Evolutionary conservation across 306 rosid genomes (phyloP).

Genomic region (Cicer cuneatum): DNA sequence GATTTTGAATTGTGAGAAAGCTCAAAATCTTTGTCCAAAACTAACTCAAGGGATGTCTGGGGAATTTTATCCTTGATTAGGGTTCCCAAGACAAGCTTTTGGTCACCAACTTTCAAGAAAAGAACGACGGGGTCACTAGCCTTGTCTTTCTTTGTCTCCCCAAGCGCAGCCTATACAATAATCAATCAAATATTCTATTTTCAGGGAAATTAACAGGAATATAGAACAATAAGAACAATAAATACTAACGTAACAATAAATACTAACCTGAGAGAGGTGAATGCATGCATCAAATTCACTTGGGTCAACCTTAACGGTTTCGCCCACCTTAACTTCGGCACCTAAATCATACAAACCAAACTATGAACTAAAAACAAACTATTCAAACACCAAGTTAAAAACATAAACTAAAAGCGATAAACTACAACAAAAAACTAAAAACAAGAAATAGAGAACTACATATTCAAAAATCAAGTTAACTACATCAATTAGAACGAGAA

Average conservation of each 20-base stretch:
- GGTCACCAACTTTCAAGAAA: slow-evolving; percentile 56
- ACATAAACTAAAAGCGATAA: too few relatives aligned
- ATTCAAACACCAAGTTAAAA: too few relatives aligned
- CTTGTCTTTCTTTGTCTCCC: slow-evolving; percentile 71
- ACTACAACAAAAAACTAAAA: too few relatives aligned
- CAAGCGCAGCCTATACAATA: slow-evolving; percentile 68
- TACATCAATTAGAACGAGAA: too few relatives aligned
- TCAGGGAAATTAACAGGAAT: neutral
- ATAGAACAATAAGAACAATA: neutral
- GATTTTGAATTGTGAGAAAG: slow-evolving; percentile 77
- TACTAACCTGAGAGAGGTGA: slow-evolving; percentile 87
- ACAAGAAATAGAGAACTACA: too few relatives aligned
- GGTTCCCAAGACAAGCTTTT: slow-evolving; percentile 77
- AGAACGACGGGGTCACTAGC: slow-evolving; percentile 56
- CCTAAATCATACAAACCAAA: slow-evolving; percentile 49
- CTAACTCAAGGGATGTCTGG: slow-evolving; percentile 71
- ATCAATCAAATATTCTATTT: neutral
- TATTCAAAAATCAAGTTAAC: too few relatives aligned
- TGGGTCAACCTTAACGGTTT: slow-evolving; percentile 58
- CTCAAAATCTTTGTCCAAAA: slow-evolving; percentile 83
- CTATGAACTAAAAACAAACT: too few relatives aligned
- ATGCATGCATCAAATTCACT: slow-evolving; percentile 39
- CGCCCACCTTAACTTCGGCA: slow-evolving; percentile 89
- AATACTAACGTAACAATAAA: neutral
- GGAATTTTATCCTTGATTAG: slow-evolving; percentile 70